A percentile compares a stretch with the other conserved stretches of the same genome.
phyloP scores from a whole-genome alignment of 2,329 filamentous ascomycete genomes.

The Lachnellula occidentalis region DNA sequence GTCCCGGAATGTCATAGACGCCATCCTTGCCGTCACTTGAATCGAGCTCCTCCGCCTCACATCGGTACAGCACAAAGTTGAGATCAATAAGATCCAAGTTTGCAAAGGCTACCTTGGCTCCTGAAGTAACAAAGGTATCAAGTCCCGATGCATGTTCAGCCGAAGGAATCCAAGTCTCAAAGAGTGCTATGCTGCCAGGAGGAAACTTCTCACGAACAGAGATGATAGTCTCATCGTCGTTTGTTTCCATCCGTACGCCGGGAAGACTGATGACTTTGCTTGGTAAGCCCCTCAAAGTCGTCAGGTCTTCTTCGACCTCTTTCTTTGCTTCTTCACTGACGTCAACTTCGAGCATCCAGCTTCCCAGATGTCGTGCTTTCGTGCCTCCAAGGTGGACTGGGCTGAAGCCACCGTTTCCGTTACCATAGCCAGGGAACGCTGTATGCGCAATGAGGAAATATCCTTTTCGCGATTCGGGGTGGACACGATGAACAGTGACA shows the following conservation, averaged over 20 bases:
- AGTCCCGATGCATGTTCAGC: conserved; percentile 79
- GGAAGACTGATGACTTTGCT: conserved; percentile 71
- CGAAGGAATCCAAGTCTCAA: conserved; percentile 91
- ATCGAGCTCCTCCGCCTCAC: conserved; percentile 82
- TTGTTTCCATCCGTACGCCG: conserved; percentile 67
- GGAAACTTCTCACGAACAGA: conserved; percentile 78
- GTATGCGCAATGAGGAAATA: conserved; percentile 96
- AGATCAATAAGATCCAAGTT: conserved; percentile 73
- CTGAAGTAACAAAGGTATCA: conserved; percentile 80
- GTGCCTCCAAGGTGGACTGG: conserved; percentile 79
- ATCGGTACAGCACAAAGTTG: conserved; percentile 87
- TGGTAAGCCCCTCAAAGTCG: conserved; percentile 73
- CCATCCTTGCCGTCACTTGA: conserved; percentile 75
- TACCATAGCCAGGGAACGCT: conserved; percentile 85
- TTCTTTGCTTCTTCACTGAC: conserved; percentile 63
- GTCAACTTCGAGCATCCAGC: conserved; percentile 90
- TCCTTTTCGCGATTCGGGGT: conserved; percentile 85
- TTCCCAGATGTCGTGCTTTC: conserved; percentile 77
- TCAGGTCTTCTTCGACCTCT: conserved; percentile 61
- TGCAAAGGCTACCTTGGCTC: conserved; percentile 71
- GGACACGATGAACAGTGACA: conserved; percentile 91
- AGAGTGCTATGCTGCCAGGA: conserved; percentile 88
- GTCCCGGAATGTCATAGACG: conserved; percentile 79
- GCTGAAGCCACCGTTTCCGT: conserved; percentile 73
- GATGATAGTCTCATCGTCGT: conserved; percentile 70